Evolutionary conservation across 1,139 yeast species (phyloP).

Genomic region (Ashbya aceris): DNA sequence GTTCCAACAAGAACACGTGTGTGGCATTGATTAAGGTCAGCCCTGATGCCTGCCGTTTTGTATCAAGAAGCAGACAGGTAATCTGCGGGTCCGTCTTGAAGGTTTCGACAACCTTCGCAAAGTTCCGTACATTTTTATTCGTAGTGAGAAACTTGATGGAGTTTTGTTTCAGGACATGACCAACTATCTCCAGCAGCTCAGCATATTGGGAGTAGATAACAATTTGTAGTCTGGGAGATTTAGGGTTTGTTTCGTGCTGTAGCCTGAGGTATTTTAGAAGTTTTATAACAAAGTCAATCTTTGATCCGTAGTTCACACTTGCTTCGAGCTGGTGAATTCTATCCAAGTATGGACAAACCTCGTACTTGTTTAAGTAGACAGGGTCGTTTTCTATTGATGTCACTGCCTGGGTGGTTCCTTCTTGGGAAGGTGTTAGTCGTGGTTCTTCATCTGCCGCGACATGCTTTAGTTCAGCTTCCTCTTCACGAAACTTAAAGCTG

Average conservation of each 20-base stretch:
- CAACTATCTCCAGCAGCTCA: constrained; percentile 57
- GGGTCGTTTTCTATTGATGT: constrained; percentile 9
- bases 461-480: constrained; percentile 3
- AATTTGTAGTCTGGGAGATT: constrained; percentile 40
- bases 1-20: constrained; percentile 85
- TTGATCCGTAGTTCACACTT: constrained; percentile 60
- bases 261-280: constrained; percentile 56
- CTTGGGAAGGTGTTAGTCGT: background rate
- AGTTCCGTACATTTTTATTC: constrained; percentile 11
- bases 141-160: constrained; percentile 33
- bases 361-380: constrained; percentile 14
- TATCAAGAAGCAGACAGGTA: constrained; percentile 79
- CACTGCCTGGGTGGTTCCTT: background rate
- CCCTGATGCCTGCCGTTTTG: constrained; percentile 84
- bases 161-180: constrained; percentile 56
- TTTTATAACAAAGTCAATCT: constrained; percentile 72
- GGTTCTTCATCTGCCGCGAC: constrained; percentile 26
- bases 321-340: constrained; percentile 41
- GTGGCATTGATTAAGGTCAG: constrained; percentile 83
- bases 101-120: constrained; percentile 22
- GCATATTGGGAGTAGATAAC: constrained; percentile 86
- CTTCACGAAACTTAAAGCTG: constrained; percentile 22
- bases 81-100: constrained; percentile 58
- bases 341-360: constrained; percentile 15
- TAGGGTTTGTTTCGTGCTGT: constrained; percentile 43